Evolutionary conservation across 306 rosid species (phyloP).

Genomic region (Glycine latifolia): DNA sequence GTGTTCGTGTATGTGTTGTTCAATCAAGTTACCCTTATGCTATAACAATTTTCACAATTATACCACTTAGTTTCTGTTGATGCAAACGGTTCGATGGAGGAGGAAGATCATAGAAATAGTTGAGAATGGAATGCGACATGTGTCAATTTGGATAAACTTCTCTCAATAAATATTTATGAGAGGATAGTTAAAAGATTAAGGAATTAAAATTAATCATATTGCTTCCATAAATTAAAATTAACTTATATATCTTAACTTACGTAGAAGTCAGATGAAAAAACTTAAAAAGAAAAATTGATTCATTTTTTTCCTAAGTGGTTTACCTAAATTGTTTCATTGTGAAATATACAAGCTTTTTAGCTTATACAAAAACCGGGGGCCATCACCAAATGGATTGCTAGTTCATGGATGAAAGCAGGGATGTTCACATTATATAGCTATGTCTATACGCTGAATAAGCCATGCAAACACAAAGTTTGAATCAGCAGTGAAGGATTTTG

Average conservation of each 20-base stretch:
- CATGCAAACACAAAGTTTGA: not conserved
- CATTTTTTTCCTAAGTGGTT: not conserved
- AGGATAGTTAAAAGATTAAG: not conserved
- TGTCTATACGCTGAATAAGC: constrained; percentile 3
- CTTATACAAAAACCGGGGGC: not conserved
- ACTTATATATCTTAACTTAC: not conserved
- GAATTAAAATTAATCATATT: not conserved
- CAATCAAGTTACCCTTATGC: no score
- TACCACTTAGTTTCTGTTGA: no score
- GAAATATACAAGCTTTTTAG: not conserved
- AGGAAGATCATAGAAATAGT: not conserved
- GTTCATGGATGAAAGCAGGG: not conserved
- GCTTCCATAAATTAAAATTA: not conserved
- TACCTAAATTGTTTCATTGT: not conserved
- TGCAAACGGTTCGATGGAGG: no score
- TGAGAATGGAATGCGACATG: not conserved
- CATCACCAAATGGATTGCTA: not conserved
- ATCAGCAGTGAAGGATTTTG: constrained; percentile 8
- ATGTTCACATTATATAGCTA: not conserved
- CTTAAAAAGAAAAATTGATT: not conserved
- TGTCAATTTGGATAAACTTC: not conserved
- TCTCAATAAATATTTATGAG: not conserved
- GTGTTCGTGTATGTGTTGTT: not conserved
- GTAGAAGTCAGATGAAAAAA: not conserved
- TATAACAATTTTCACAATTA: no score